These are phyloP conservation scores for Simplicillium aogashimaense DNA, from an alignment of 2,329 filamentous ascomycete genomes.

Conservation along the genomic window DNA sequence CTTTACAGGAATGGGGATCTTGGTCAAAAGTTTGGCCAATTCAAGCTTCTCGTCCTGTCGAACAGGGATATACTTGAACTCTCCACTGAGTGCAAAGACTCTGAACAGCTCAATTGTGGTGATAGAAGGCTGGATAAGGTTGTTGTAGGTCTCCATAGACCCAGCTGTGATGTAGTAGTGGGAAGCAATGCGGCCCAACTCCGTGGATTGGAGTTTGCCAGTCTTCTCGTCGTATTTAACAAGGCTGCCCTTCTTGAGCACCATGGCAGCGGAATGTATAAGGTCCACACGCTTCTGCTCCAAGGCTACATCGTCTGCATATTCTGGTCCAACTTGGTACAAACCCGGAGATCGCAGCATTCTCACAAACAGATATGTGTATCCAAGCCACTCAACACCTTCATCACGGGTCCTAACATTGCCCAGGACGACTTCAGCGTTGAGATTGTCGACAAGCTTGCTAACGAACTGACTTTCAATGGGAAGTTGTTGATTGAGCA, in stretches of 20 bases:
- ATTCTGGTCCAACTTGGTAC: constrained; percentile 93
- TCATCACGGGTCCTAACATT: constrained; percentile 89
- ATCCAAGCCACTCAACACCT: constrained; percentile 97
- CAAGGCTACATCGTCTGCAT: constrained; percentile 80
- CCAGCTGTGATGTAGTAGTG: constrained; percentile 97
- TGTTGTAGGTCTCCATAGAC: constrained; percentile 96
- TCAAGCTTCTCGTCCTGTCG: constrained; percentile 97
- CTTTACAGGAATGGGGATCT: constrained; percentile 93
- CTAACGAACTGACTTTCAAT: constrained; percentile 96
- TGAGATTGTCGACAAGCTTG: constrained; percentile 88
- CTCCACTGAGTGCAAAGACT: constrained; percentile 88
- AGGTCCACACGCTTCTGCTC: constrained; percentile 98
- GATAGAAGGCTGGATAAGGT: constrained; percentile 86
- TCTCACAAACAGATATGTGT: constrained; percentile 94
- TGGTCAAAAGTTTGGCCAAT: constrained; percentile 77
- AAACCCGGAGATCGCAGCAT: constrained; percentile 94
- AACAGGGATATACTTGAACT: constrained; percentile 98
- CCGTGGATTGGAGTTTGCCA: constrained; percentile 80
- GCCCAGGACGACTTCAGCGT: constrained; percentile 90
- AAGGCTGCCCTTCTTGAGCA: constrained; percentile 79
- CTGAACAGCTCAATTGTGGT: constrained; percentile 94
- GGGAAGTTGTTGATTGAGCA: constrained; percentile 93
- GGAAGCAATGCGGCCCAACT: constrained; percentile 89
- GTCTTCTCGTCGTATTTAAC: constrained; percentile 94
- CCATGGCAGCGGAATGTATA: constrained; percentile 82